Base-by-base conservation (phyloP, 805 yeast genomes). In the Metschnikowia drakensbergensis region DNA sequence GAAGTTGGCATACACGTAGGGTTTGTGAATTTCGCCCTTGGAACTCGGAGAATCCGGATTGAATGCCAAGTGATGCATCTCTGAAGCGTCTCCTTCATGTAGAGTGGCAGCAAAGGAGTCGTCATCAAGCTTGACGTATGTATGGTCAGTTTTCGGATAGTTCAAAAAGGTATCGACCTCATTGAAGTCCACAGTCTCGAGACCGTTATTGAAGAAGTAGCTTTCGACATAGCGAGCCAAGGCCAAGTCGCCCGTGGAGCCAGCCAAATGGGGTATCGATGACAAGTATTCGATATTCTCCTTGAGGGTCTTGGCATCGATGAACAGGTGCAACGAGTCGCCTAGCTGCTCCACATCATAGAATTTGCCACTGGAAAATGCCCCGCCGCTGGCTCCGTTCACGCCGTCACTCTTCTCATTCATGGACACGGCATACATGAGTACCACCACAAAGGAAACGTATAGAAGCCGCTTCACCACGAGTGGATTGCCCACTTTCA, bases 241-340 rank as follows among this genome's bases (percentile, higher is more conserved):
- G 0, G 92, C 77, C 50, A 81, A 65, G 63, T 89, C 97, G 17
- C 96, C 98, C 11, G 81, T 79, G 2, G 97, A 84, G 3, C 98
- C 98, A 0, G 97, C 82, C 54, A 85, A 66, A 62, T 90, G 97
- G 3, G 96, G 89, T 82, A 89, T 81, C 6, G 86, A 78, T 27
- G 91, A 82, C 25, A 89, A 61, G 58, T 87, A 88, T 55, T 86
- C 86, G 49, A 86, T 59, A 53, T 83, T 81, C 40, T 80, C 83
- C 58, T 83, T 83, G 64, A 92, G 71, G 23, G 79, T 64, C 25
- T 78, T 75, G 5, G 73, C 64, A 58, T 82, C 86, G 29, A 88
- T 70, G 39, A 54, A 62, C 38, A 77, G 73, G n/a, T 67, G 64
- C 6, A 86, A 71, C 42, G 77, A 77, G 4, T 69, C 69, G 11